Conservation (phyloP, 2,329 filamentous ascomycete species). For the Zymoseptoria crescenta region DNA sequence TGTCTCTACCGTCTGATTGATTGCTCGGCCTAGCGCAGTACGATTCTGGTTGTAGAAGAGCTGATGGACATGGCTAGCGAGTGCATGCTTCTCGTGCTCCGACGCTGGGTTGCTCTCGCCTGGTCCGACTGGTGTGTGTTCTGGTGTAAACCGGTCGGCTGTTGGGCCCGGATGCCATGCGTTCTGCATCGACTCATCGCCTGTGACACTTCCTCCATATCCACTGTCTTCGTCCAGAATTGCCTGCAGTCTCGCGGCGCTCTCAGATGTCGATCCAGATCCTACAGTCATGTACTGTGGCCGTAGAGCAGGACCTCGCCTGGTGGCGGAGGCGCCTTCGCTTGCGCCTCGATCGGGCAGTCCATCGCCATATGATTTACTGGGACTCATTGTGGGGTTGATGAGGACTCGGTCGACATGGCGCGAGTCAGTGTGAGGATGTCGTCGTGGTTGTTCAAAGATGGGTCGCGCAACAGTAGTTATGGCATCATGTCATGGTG, state of each 20-base stretch:
- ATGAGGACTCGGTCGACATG: background rate
- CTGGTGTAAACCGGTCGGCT: slow-evolving; percentile 51
- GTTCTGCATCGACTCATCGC: slow-evolving; percentile 50
- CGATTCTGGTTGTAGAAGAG: slow-evolving; percentile 92
- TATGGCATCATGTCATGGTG: background rate
- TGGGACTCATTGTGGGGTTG: slow-evolving; percentile 25
- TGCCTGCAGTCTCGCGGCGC: slow-evolving; percentile 70
- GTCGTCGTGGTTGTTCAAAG: background rate
- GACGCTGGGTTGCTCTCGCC: slow-evolving; percentile 43
- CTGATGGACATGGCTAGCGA: slow-evolving; percentile 82
- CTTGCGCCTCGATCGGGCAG: slow-evolving; percentile 12
- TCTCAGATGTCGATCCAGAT: slow-evolving; percentile 69
- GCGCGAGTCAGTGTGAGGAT: background rate
- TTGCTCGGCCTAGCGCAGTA: slow-evolving; percentile 75
- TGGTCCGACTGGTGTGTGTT: slow-evolving; percentile 44
- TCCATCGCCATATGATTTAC: slow-evolving; percentile 25
- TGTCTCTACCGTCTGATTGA: slow-evolving; percentile 76
- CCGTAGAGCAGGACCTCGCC: slow-evolving; percentile 22
- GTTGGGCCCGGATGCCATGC: slow-evolving; percentile 50
- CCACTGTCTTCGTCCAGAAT: slow-evolving; percentile 84
- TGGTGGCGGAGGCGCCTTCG: slow-evolving; percentile 16
- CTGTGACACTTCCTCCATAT: slow-evolving; percentile 71
- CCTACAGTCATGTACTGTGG: slow-evolving; percentile 85
- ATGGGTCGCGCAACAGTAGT: background rate
- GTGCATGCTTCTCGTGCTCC: slow-evolving; percentile 58